Conservation (phyloP, 2,329 filamentous ascomycete genomes). For the Exophiala xenobiotica region DNA sequence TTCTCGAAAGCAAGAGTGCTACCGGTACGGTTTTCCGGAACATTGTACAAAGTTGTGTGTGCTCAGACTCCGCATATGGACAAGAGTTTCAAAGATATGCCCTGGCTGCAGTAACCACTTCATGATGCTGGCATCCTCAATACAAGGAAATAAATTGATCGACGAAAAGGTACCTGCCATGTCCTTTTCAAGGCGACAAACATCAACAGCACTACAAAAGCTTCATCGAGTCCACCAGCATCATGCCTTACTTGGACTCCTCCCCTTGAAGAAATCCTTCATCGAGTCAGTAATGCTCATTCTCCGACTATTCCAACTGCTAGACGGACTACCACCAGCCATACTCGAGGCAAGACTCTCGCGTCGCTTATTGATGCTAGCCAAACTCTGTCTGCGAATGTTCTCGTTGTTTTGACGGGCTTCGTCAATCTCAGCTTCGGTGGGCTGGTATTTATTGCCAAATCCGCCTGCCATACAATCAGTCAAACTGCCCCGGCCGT, state of each 20-base stretch:
- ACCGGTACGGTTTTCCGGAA: too few relatives aligned
- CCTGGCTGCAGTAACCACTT: too few relatives aligned
- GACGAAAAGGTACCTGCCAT: too few relatives aligned
- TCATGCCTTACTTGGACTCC: conserved; percentile 13
- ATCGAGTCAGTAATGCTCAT: conserved; percentile 17
- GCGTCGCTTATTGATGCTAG: conserved; percentile 8
- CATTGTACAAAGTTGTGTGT: too few relatives aligned
- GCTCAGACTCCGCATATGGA: too few relatives aligned
- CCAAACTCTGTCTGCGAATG: conserved; percentile 13
- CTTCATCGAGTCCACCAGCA: not conserved
- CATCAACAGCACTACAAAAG: too few relatives aligned
- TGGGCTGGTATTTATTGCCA: conserved; percentile 29
- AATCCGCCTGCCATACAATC: conserved; percentile 26
- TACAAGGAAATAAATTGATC: too few relatives aligned
- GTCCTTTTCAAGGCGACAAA: too few relatives aligned
- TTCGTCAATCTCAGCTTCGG: conserved; percentile 31
- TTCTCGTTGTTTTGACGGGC: conserved; percentile 34
- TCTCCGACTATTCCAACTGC: conserved; percentile 5
- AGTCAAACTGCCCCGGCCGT: not conserved
- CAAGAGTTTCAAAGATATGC: too few relatives aligned
- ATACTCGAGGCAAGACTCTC: not conserved
- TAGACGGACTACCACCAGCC: conserved; percentile 3
- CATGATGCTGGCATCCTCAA: too few relatives aligned
- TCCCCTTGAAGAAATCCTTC: conserved; percentile 12
- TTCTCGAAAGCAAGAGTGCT: too few relatives aligned